Percentiles rank a stretch among this genome's conserved stretches.
These are phyloP conservation scores for Phaffia rhodozyma DNA, from an alignment of 1,284 basidiomycete genomes.

Conservation along the genomic window DNA sequence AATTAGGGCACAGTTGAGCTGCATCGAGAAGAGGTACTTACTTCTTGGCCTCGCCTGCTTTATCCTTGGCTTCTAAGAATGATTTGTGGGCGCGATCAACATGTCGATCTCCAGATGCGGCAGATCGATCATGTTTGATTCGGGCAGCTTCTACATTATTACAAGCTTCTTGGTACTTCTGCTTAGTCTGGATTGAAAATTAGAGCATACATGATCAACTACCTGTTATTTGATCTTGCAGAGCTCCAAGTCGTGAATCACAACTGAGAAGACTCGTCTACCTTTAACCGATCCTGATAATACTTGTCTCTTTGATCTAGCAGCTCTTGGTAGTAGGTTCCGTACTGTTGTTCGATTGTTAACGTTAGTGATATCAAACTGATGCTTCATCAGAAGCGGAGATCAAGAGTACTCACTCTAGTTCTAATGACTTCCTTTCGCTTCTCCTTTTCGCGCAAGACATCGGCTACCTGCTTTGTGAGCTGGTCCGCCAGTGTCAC, in stretches of 20 bases:
- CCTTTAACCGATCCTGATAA: slow-evolving; percentile 57
- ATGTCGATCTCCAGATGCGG: slow-evolving; percentile 53
- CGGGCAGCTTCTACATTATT: slow-evolving; percentile 18
- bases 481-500: slow-evolving; percentile 51
- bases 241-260: background rate
- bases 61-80: slow-evolving; percentile 55
- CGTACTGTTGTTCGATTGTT: slow-evolving; percentile 40
- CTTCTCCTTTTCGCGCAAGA: slow-evolving; percentile 48
- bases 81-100: slow-evolving; percentile 58
- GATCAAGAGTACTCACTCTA: slow-evolving; percentile 39
- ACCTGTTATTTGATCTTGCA: no score
- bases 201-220: no score
- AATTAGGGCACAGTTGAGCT: background rate
- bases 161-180: slow-evolving; percentile 14
- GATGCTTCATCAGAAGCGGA: background rate
- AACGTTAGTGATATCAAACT: background rate
- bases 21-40: slow-evolving; percentile 28
- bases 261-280: slow-evolving; percentile 23
- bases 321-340: slow-evolving; percentile 56
- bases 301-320: slow-evolving; percentile 54
- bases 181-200: slow-evolving; percentile 3
- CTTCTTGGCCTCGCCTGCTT: slow-evolving; percentile 74
- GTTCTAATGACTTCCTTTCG: slow-evolving; percentile 54
- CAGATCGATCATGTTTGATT: slow-evolving; percentile 18
- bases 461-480: slow-evolving; percentile 49